These are phyloP conservation scores for Petrea volubilis DNA, from an alignment of 257 asterid genomes.

Conservation along the genomic window DNA sequence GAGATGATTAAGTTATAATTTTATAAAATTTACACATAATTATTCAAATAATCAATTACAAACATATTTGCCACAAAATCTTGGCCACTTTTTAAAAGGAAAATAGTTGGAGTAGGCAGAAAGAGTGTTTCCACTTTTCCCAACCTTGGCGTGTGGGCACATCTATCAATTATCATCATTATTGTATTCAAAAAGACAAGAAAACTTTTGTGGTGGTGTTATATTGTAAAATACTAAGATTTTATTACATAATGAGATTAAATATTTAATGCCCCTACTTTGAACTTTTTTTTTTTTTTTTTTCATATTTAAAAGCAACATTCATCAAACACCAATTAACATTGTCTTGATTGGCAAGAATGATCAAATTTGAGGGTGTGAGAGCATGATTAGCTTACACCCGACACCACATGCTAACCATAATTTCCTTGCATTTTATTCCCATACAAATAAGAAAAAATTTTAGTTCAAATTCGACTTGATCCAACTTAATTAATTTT, in stretches of 20 bases:
- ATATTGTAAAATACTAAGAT: not conserved
- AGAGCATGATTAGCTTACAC: not conserved
- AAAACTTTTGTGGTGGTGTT: not conserved
- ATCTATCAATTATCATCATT: not conserved
- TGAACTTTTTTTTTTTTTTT: not conserved
- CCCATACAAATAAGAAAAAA: too few species aligned
- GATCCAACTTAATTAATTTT: too few species aligned
- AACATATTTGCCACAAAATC: not conserved
- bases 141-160: not conserved
- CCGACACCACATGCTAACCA: not conserved
- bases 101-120: not conserved
- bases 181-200: not conserved
- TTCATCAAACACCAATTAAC: not conserved
- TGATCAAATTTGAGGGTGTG: not conserved
- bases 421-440: too few species aligned
- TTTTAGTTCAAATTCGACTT: too few species aligned
- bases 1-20: too few species aligned
- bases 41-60: too few species aligned
- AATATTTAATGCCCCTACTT: not conserved
- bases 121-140: conserved; percentile 14
- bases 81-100: not conserved
- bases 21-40: too few species aligned
- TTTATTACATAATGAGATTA: too few species aligned
- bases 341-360: not conserved
- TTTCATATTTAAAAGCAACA: not conserved